These are phyloP conservation scores for Leccinum uliginosum DNA, from an alignment of 768 basidiomycete genomes.

Conservation along the genomic window DNA sequence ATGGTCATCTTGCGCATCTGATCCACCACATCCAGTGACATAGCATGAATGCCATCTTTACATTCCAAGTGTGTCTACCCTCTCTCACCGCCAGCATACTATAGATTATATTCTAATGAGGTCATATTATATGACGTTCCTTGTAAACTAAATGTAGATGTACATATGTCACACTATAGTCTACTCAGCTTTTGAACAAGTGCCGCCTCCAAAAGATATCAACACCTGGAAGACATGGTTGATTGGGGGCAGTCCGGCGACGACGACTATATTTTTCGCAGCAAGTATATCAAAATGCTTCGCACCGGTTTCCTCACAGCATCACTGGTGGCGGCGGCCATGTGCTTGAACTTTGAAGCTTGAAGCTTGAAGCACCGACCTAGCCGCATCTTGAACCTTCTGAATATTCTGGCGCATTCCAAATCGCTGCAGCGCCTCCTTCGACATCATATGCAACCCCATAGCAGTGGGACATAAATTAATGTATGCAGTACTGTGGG, in stretches of 20 bases:
- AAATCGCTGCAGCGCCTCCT: too few species aligned
- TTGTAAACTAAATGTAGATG: not conserved
- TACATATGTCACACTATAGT: not conserved
- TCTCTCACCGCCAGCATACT: not conserved
- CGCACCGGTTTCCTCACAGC: too few species aligned
- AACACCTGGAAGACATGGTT: not conserved
- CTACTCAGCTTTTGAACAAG: not conserved
- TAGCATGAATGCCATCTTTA: not conserved
- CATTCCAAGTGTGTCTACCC: not conserved
- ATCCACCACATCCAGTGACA: not conserved
- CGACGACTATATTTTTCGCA: not conserved
- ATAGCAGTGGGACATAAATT: too few species aligned
- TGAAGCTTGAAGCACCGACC: too few species aligned
- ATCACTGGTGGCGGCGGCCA: too few species aligned
- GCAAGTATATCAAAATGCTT: too few species aligned
- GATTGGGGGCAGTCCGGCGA: not conserved
- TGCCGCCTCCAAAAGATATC: not conserved
- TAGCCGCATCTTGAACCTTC: too few species aligned
- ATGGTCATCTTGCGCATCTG: constrained; percentile 6
- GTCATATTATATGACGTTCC: not conserved
- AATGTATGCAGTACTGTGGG: too few species aligned
- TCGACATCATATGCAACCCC: too few species aligned
- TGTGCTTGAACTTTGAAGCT: too few species aligned
- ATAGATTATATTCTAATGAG: not conserved
- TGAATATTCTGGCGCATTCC: too few species aligned